Conservation (phyloP, 148 eudicot species). For the Persicaria tinctoria region DNA sequence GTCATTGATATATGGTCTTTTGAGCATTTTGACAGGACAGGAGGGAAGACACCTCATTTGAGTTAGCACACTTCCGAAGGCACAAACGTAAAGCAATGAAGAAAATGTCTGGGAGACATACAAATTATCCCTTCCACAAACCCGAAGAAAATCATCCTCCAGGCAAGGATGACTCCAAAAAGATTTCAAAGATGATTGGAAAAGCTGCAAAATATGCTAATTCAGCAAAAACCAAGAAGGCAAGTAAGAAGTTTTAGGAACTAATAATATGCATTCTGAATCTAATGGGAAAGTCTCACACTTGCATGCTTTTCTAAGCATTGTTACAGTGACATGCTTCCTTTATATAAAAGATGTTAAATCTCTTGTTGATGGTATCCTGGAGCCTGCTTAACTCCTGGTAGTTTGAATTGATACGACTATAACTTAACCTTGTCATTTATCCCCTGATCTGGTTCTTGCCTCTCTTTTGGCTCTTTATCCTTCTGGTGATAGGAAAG, state of each 20-base stretch:
- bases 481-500: not conserved
- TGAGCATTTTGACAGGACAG: conserved; percentile 56
- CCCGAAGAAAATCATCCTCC: conserved; percentile 94
- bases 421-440: not conserved
- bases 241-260: conserved; percentile 13
- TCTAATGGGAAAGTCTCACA: not conserved
- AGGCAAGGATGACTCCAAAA: conserved; percentile 84
- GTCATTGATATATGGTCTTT: conserved; percentile 13
- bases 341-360: not conserved
- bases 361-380: not conserved
- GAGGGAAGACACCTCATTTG: conserved; percentile 78
- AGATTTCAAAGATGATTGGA: conserved; percentile 76
- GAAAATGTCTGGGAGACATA: conserved; percentile 64
- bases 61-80: conserved; percentile 81
- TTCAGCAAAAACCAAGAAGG: conserved; percentile 84
- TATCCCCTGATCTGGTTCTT: not conserved
- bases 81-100: conserved; percentile 83
- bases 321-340: not conserved
- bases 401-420: not conserved
- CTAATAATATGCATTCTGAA: not conserved
- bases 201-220: conserved; percentile 82
- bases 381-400: not conserved
- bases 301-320: not conserved
- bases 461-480: not conserved
- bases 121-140: conserved; percentile 68